phyloP scores from a whole-genome alignment of 2,329 filamentous ascomycete genomes.

The Sclerotiophoma versabilis region DNA sequence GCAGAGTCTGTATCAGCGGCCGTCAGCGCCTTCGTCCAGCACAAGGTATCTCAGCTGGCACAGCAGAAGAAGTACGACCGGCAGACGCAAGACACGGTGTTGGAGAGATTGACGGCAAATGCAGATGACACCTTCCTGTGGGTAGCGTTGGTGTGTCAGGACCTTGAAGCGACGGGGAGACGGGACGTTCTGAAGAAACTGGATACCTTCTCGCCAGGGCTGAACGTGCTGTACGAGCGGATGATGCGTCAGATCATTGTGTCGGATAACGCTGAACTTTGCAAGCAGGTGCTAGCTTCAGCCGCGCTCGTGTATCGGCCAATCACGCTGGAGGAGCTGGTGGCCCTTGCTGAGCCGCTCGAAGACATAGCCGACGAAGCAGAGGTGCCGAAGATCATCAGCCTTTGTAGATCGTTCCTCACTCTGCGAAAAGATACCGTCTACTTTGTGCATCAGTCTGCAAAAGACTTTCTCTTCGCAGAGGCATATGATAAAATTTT shows the following conservation, averaged over 20 bases:
- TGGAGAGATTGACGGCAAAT: slow-evolving; percentile 31
- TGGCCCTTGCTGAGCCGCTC: slow-evolving; percentile 23
- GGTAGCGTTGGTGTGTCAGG: slow-evolving; percentile 43
- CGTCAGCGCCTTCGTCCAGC: slow-evolving; percentile 48
- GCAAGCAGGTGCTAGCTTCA: not conserved
- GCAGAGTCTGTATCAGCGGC: slow-evolving; percentile 40
- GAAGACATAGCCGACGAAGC: slow-evolving; percentile 15
- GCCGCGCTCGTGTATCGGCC: slow-evolving; percentile 47
- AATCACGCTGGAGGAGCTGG: slow-evolving; percentile 47
- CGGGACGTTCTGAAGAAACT: slow-evolving; percentile 34
- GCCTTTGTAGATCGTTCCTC: slow-evolving; percentile 47
- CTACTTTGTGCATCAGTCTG: slow-evolving; percentile 54
- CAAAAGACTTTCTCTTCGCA: slow-evolving; percentile 53
- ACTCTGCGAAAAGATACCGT: slow-evolving; percentile 16
- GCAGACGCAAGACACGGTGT: slow-evolving; percentile 4
- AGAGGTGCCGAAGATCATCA: slow-evolving; percentile 38
- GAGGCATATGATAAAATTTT: slow-evolving; percentile 40
- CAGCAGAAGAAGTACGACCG: slow-evolving; percentile 10
- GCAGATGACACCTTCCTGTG: slow-evolving; percentile 48
- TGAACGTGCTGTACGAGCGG: slow-evolving; percentile 48
- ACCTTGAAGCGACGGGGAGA: slow-evolving; percentile 30
- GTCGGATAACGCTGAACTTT: not conserved
- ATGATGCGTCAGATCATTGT: slow-evolving; percentile 49
- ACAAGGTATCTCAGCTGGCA: slow-evolving; percentile 42
- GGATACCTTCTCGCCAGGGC: slow-evolving; percentile 43